Conservation (phyloP, 1,284 basidiomycete species). For the Exobasidium cylindrosporum region DNA sequence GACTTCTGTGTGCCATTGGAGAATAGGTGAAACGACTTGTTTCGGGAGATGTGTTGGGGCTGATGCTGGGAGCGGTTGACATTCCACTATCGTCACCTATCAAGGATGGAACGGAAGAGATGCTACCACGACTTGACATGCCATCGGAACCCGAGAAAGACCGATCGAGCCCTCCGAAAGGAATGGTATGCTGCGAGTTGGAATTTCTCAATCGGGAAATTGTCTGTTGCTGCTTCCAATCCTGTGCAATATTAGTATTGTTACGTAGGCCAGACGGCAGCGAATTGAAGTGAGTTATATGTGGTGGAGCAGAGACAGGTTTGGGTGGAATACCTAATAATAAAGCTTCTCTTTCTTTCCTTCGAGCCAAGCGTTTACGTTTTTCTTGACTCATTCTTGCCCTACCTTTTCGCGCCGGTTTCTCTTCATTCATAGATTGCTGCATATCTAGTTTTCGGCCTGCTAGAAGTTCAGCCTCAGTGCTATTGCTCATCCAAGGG, state of each 20-base stretch:
- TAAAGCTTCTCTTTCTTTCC: slow-evolving; percentile 36
- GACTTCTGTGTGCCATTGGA: background rate
- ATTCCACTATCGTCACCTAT: background rate
- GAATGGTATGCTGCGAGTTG: too few relatives aligned
- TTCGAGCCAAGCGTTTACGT: slow-evolving; percentile 30
- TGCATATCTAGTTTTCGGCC: background rate
- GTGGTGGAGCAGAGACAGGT: slow-evolving; percentile 10
- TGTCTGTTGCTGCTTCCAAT: too few relatives aligned
- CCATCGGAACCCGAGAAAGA: background rate
- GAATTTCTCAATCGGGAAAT: too few relatives aligned
- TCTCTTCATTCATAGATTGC: background rate
- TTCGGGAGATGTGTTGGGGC: background rate
- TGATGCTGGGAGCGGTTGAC: background rate
- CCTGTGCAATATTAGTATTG: too few relatives aligned
- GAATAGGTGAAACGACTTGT: background rate
- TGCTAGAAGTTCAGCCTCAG: background rate
- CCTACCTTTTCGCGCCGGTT: slow-evolving; percentile 25
- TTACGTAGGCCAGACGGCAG: background rate
- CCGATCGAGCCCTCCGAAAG: background rate
- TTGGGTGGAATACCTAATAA: slow-evolving; percentile 7
- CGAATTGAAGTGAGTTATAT: background rate
- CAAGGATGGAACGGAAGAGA: background rate
- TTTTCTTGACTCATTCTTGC: slow-evolving; percentile 46
- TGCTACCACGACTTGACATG: background rate
- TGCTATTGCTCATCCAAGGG: background rate